Conservation (phyloP, 495 filamentous ascomycete species). For the Tuber borchii region DNA sequence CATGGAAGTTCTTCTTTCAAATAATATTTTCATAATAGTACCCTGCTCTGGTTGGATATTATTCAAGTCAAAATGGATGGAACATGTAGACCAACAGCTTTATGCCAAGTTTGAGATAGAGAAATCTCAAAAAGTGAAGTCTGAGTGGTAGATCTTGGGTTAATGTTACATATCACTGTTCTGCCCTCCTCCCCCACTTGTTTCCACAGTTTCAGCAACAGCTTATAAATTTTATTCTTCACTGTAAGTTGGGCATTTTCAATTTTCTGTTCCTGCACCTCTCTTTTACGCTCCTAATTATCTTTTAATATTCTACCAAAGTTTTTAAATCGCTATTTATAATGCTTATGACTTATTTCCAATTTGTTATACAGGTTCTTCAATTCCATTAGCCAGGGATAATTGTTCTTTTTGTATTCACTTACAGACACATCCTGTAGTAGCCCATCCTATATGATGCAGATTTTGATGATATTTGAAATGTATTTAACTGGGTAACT, state of each 20-base stretch:
- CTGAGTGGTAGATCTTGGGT: too few species aligned
- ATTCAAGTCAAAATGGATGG: too few species aligned
- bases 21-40: too few species aligned
- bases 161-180: too few species aligned
- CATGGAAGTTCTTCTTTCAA: too few species aligned
- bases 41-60: too few species aligned
- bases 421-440: background rate
- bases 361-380: background rate
- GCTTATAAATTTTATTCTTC: too few species aligned
- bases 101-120: too few species aligned
- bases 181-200: too few species aligned
- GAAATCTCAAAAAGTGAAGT: too few species aligned
- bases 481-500: background rate
- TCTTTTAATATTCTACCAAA: background rate
- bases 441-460: background rate
- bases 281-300: background rate
- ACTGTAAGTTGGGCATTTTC: background rate
- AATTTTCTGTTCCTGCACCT: background rate
- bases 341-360: background rate
- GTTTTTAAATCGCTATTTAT: background rate
- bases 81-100: too few species aligned
- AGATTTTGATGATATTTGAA: background rate
- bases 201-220: too few species aligned
- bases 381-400: constrained; percentile 2
- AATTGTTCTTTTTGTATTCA: background rate